These are phyloP conservation scores for Aspergillus sp. DNA, from an alignment of 2,329 filamentous ascomycete genomes.

Conservation along the genomic window DNA sequence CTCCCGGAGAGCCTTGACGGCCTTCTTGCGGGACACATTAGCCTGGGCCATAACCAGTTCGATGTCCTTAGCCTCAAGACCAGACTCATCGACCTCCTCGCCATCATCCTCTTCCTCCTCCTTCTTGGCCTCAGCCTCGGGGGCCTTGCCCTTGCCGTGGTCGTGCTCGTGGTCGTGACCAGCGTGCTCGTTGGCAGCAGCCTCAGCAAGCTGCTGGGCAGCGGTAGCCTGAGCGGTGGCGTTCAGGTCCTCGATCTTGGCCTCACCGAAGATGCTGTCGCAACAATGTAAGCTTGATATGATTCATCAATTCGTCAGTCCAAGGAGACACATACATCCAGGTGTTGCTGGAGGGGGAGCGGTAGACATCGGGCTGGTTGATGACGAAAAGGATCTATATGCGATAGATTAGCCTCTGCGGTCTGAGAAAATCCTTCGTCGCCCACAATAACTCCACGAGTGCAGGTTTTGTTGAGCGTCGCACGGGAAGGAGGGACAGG, in stretches of 20 bases:
- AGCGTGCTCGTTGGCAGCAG: constrained; percentile 58
- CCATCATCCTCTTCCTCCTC: constrained; percentile 88
- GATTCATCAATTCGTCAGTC: background rate
- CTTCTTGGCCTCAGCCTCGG: constrained; percentile 62
- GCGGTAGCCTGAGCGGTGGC: constrained; percentile 94
- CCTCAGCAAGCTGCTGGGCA: constrained; percentile 86
- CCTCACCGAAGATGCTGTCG: constrained; percentile 93
- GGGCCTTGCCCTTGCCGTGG: constrained; percentile 66
- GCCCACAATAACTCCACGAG: background rate
- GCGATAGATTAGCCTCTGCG: constrained; percentile 22
- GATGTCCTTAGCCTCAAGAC: constrained; percentile 98
- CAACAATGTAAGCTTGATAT: constrained; percentile 27
- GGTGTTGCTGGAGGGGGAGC: constrained; percentile 98
- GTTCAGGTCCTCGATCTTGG: constrained; percentile 99
- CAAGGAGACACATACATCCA: constrained; percentile 76
- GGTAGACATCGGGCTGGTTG: constrained; percentile 99
- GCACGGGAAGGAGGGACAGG: constrained; percentile 19
- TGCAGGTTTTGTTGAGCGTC: constrained; percentile 10
- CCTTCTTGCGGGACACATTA: constrained; percentile 95
- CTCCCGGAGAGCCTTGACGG: constrained; percentile 91
- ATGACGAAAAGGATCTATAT: constrained; percentile 96
- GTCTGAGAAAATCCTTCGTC: background rate
- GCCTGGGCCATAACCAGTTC: constrained; percentile 99
- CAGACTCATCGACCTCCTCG: constrained; percentile 92
- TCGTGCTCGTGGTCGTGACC: constrained; percentile 59